phyloP scores from a whole-genome alignment of 2,329 filamentous ascomycete species.

The Alternaria incomplexa region DNA sequence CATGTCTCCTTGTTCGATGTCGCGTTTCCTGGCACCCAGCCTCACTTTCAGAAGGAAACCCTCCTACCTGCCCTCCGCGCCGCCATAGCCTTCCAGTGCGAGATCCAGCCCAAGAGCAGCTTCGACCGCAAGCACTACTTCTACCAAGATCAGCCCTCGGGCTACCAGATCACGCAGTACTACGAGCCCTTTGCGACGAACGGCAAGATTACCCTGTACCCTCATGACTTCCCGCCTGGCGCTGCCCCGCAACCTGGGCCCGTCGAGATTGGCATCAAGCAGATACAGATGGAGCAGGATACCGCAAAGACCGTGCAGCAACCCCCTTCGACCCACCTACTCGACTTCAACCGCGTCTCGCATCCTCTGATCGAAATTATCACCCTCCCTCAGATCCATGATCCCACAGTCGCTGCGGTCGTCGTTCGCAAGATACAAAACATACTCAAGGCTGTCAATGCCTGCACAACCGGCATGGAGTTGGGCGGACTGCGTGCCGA shows the following conservation, averaged over 20 bases:
- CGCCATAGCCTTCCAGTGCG: constrained; percentile 81
- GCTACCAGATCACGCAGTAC: constrained; percentile 98
- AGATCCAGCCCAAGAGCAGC: constrained; percentile 75
- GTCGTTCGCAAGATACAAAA: constrained; percentile 88
- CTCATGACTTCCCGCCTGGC: constrained; percentile 69
- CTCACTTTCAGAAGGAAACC: constrained; percentile 79
- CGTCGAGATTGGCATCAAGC: constrained; percentile 83
- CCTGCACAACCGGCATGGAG: constrained; percentile 92
- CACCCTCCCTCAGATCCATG: constrained; percentile 85
- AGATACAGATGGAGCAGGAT: constrained; percentile 97
- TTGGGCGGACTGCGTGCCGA: constrained; percentile 88
- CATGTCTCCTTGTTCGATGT: constrained; percentile 89
- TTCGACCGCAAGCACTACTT: constrained; percentile 99
- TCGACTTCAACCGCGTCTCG: constrained; percentile 94
- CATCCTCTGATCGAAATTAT: constrained; percentile 95
- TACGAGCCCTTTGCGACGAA: constrained; percentile 75
- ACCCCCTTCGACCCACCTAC: constrained; percentile 72
- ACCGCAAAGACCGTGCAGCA: constrained; percentile 92
- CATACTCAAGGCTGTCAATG: constrained; percentile 78
- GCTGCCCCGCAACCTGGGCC: constrained; percentile 71
- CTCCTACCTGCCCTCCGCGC: constrained; percentile 90
- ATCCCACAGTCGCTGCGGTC: constrained; percentile 84
- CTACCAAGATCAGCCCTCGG: constrained; percentile 95
- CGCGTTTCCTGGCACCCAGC: constrained; percentile 87
- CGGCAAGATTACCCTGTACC: constrained; percentile 72